phyloP scores from a whole-genome alignment of 78 protist species.

The Pigoraptor vietnamica region DNA sequence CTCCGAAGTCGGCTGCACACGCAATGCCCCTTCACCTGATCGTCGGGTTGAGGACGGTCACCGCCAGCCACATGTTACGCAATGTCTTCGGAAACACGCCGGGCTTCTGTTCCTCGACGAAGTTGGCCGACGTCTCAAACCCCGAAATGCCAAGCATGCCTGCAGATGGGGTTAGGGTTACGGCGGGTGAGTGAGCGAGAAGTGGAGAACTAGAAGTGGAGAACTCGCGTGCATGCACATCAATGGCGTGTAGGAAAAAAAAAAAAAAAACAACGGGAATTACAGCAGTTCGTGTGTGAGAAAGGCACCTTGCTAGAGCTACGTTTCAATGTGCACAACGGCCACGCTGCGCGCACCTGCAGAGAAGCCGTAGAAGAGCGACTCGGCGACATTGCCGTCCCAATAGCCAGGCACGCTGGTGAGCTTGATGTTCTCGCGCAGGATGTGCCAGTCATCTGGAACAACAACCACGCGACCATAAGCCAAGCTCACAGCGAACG shows the following conservation, averaged over 20 bases:
- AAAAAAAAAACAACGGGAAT: no score
- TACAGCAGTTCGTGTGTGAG: no score
- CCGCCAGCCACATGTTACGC: slow-evolving; percentile 70
- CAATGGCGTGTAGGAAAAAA: no score
- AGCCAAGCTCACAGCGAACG: background rate
- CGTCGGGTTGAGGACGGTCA: slow-evolving; percentile 57
- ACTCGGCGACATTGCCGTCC: slow-evolving; percentile 26
- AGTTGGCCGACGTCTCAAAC: slow-evolving; percentile 80
- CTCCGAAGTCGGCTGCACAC: no score
- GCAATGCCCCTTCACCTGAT: no score
- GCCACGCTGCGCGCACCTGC: slow-evolving; percentile 8
- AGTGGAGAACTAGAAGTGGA: background rate
- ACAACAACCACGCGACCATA: no score
- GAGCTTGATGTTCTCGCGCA: slow-evolving; percentile 14
- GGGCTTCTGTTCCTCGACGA: slow-evolving; percentile 71
- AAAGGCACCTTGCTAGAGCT: no score
- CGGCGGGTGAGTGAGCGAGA: background rate
- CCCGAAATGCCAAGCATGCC: slow-evolving; percentile 84
- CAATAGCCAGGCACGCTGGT: background rate
- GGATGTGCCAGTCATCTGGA: background rate
- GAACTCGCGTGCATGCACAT: no score
- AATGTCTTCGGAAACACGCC: slow-evolving; percentile 80
- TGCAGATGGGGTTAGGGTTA: background rate
- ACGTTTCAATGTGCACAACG: background rate
- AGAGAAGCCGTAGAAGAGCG: slow-evolving; percentile 72